Base-by-base conservation (phyloP, 768 basidiomycete species). In the Naematelia encephala region DNA sequence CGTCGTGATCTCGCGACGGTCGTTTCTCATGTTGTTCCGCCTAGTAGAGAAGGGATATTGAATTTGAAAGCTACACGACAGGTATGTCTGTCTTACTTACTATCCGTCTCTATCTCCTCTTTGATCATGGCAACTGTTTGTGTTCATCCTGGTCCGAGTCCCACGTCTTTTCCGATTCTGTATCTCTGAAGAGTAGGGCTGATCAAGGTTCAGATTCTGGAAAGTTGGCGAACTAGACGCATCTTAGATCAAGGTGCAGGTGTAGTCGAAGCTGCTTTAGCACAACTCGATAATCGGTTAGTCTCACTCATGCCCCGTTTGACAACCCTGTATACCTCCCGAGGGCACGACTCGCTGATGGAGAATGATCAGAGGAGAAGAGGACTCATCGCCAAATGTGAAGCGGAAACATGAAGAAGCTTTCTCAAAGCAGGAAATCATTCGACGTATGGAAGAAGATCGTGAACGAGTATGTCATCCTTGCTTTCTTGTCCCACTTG, bases 371-470 rank as follows among this genome's bases (percentile, higher is more conserved):
- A 39, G 34, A 16, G 16, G 34, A 8, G 34, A 16, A 8, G 34
- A 53, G 4, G 57, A 42, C 34, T 34, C 60, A 14, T 65, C 65
- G n/a, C 57, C 58, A 16, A 50, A 27, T 5, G 48, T 23, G n/a
- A 27, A 71, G 50, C 54, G 68, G 8, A 50, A 44, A 14, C 68
- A 68, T 43, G 65, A 56, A 28, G 61, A 73, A 44, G 60, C 72
- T 3, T 81, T 88, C 50, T 81, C 85, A 1, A 82, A 83, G 8
- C 77, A 79, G n/a, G 90, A 92, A 52, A 83, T 90, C 26, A 82
- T 90, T 70, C 86, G 87, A 59, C 86, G 90, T 12, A 91, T 94
- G 64, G 90, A 94, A 74, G 91, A 93, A 67, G 91, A 93, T 74
- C 82, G 91, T 1, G 91, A 93, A 68, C 84, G 92, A 39, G 79